These are phyloP conservation scores for Centaurea solstitialis DNA, from an alignment of 129 eudicot species.

Conservation along the genomic window DNA sequence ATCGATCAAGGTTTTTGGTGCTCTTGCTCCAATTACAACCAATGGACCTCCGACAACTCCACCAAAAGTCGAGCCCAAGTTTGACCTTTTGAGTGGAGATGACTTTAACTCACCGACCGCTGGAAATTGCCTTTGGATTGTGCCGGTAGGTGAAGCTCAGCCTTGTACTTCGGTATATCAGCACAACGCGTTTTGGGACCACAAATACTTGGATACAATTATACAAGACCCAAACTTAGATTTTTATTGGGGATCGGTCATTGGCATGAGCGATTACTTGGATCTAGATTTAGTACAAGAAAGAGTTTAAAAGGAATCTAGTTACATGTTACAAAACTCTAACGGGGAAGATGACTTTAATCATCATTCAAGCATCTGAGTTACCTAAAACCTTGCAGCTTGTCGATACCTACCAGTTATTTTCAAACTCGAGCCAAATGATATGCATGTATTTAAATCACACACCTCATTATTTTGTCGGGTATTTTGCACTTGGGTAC, in stretches of 20 bases:
- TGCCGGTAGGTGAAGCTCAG: conserved; percentile 66
- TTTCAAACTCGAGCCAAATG: conserved; percentile 13
- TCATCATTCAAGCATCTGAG: conserved; percentile 44
- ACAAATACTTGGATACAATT: conserved; percentile 28
- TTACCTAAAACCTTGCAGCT: conserved; percentile 28
- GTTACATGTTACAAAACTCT: conserved; percentile 37
- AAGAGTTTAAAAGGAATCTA: conserved; percentile 41
- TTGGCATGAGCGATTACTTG: background rate
- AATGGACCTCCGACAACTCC: conserved; percentile 49
- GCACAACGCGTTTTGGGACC: conserved; percentile 41
- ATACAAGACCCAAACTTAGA: conserved; percentile 43
- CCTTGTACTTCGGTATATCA: conserved; percentile 55
- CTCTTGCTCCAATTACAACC: conserved; percentile 43
- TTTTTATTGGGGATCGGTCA: conserved; percentile 59
- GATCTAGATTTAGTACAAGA: conserved; percentile 18
- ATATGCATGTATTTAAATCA: background rate
- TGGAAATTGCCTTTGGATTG: conserved; percentile 59
- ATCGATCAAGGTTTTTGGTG: no score
- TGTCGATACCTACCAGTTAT: background rate
- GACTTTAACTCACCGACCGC: conserved; percentile 61
- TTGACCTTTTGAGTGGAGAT: conserved; percentile 90
- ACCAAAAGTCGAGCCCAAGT: conserved; percentile 35
- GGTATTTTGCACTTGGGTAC: conserved; percentile 14
- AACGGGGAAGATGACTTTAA: conserved; percentile 37
- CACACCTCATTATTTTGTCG: conserved; percentile 8